Evolutionary conservation across 1,284 basidiomycete genomes (phyloP), one percentile per base, ranked within the genome.

Genomic region (Thecaphora frezii): DNA sequence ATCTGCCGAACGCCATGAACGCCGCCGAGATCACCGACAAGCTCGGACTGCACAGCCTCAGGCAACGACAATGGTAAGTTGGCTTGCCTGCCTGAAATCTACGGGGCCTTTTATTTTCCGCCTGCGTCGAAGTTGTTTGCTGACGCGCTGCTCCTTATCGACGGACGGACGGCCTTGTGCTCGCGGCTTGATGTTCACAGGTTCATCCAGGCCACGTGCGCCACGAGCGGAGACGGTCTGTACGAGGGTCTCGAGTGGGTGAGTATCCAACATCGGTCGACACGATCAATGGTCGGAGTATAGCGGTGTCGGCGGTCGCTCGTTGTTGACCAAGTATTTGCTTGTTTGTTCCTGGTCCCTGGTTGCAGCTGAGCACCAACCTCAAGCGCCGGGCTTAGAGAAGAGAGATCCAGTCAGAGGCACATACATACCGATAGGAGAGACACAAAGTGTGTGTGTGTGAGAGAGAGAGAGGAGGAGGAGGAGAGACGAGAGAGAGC

Each of bases 121-220:
- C 25, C 44, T 46, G 36, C n/a, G n/a, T n/a, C n/a, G n/a, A n/a
- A n/a, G n/a, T n/a, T n/a, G 14, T 44, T 22, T 19, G 14, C 42
- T 38, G 39, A 30, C 22, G 19, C 37, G 40, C 21, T 30, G 19
- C 28, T 26, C 44, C 9, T 24, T 44, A 7, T 26, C n/a, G 14
- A 39, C 4, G 2, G 47, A 41, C 19, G 7, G 19, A 41, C 19
- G n/a, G 18, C 18, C 18, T 25, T 8, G 22, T 26, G 14, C 12
- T 48, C 45, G n/a, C n/a, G n/a, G n/a, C n/a, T n/a, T n/a, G n/a
- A n/a, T n/a, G n/a, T n/a, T n/a, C n/a, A n/a, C 58, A 66, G 93
- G 94, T 98, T 94, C 84, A 98, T 99, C 80, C 96, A 98, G 87
- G 92, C 96, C 71, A 94, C 96, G 45, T 99, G 96, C 81, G 96